Percentiles rank a stretch among this genome's conserved stretches.
These are phyloP conservation scores for Amanita rimosa DNA, from an alignment of 768 basidiomycete genomes.

Conservation along the genomic window DNA sequence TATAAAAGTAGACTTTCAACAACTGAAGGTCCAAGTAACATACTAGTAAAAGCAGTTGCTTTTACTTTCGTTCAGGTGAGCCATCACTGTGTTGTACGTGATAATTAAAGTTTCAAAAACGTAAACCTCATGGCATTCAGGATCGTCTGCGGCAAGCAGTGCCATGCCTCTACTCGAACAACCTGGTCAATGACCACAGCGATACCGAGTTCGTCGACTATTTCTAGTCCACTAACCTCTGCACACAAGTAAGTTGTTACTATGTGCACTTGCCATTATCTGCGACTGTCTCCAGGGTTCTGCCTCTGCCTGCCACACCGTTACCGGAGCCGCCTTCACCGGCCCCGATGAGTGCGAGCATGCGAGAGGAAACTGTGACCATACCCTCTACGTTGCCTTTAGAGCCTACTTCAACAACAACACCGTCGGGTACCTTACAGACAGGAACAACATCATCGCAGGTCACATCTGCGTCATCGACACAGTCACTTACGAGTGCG, in stretches of 20 bases:
- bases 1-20: no score
- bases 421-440: not conserved
- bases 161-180: not conserved
- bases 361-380: not conserved
- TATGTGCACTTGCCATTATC: not conserved
- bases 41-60: no score
- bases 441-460: not conserved
- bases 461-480: no score
- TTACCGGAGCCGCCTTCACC: no score
- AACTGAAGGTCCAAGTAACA: no score
- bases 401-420: not conserved
- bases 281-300: not conserved
- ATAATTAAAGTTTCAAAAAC: not conserved
- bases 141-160: not conserved
- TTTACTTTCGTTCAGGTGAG: no score
- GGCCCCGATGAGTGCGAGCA: not conserved
- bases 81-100: not conserved
- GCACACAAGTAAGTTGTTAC: not conserved
- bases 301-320: not conserved
- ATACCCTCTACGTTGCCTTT: not conserved
- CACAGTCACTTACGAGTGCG: not conserved
- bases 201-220: no score
- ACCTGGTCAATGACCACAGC: not conserved
- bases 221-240: not conserved
- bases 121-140: not conserved